A percentile compares a stretch with the other conserved stretches of the same genome.
Conservation (phyloP, 768 basidiomycete genomes). For the Pisolithus marmoratus region DNA sequence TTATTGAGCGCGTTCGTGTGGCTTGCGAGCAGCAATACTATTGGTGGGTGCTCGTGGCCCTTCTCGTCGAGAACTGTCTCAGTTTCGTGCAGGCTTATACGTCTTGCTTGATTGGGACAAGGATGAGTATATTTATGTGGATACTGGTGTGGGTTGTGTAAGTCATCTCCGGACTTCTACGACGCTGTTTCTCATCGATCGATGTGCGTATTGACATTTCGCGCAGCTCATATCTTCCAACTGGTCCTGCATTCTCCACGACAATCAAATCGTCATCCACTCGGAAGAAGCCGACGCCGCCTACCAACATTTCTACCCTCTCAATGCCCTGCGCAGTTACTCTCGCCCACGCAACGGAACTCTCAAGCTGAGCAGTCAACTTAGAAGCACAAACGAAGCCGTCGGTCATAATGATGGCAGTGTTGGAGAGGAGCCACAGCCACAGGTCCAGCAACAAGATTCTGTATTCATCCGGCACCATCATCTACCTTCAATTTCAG, state of each 20-base stretch:
- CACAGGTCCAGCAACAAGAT: conserved; percentile 2
- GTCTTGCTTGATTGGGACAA: conserved; percentile 62
- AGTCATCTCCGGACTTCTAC: conserved; percentile 24
- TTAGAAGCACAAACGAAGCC: conserved; percentile 1
- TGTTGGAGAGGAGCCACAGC: too few species aligned
- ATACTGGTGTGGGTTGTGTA: conserved; percentile 70
- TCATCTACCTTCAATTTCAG: conserved; percentile 37
- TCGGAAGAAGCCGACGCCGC: conserved; percentile 64
- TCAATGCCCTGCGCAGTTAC: conserved; percentile 29
- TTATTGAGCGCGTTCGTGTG: conserved; percentile 68
- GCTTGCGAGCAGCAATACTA: conserved; percentile 40
- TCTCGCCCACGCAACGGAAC: conserved; percentile 17
- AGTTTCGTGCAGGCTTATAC: conserved; percentile 46
- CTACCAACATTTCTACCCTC: conserved; percentile 65
- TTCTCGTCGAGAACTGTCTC: not conserved
- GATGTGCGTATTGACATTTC: not conserved
- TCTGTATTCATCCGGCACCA: conserved; percentile 10
- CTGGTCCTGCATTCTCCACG: conserved; percentile 70
- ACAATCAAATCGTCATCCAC: conserved; percentile 66
- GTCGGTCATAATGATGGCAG: too few species aligned
- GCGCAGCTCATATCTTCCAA: conserved; percentile 59
- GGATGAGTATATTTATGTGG: conserved; percentile 63
- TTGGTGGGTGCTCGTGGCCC: conserved; percentile 15
- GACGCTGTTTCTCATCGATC: not conserved
- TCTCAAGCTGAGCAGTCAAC: conserved; percentile 11